Conservation (phyloP, 169 alveolate species). For the Plasmodium billcollinsi region DNA sequence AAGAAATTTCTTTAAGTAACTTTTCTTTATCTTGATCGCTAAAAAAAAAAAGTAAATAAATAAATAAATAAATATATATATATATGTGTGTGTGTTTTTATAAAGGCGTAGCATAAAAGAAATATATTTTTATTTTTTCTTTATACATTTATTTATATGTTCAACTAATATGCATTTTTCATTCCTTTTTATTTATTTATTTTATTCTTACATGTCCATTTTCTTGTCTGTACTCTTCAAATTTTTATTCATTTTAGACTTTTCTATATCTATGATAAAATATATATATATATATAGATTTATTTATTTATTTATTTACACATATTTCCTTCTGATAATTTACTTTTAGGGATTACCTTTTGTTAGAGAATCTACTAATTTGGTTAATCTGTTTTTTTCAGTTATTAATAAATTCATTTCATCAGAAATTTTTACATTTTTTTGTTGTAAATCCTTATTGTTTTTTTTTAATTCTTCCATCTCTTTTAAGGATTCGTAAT, state of each 20-base stretch:
- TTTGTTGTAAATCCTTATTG: constrained; percentile 14
- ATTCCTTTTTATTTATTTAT: not conserved
- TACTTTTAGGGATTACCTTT: constrained; percentile 18
- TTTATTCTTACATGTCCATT: constrained; percentile 5
- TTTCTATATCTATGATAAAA: constrained; percentile 32
- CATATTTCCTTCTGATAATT: constrained; percentile 29
- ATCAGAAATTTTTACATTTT: constrained; percentile 36
- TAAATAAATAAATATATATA: too few relatives aligned
- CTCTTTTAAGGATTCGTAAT: constrained; percentile 18
- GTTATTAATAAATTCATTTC: constrained; percentile 41
- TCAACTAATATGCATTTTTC: not conserved
- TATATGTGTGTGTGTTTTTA: too few relatives aligned
- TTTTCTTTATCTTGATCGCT: constrained; percentile 30
- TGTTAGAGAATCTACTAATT: constrained; percentile 54
- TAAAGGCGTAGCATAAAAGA: too few relatives aligned
- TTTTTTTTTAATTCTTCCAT: constrained; percentile 45
- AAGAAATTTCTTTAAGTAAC: constrained; percentile 29
- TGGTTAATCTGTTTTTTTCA: constrained; percentile 61
- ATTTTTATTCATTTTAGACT: constrained; percentile 32
- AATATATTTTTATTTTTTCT: too few relatives aligned
- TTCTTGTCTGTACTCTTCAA: constrained; percentile 8
- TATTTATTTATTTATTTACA: not conserved
- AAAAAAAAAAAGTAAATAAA: not conserved
- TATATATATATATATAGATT: not conserved
- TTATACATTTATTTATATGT: too few relatives aligned